Conservation (phyloP, 2,329 filamentous ascomycete species). For the Talaromyces amestolkiae region DNA sequence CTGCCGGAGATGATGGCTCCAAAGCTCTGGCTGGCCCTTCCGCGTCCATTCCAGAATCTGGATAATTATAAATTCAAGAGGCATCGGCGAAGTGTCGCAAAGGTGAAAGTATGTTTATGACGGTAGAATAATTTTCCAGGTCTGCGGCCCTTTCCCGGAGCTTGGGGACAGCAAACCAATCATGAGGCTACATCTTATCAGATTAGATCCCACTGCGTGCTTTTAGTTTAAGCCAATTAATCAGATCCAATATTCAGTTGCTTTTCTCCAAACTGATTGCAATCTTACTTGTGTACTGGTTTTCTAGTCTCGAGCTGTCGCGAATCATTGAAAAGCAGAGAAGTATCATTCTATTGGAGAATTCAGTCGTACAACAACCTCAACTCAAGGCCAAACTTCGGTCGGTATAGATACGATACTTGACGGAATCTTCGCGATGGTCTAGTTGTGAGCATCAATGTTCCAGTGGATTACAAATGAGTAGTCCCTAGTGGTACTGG, state of each 20-base stretch:
- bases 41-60: conserved; percentile 37
- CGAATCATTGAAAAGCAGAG: background rate
- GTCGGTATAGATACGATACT: background rate
- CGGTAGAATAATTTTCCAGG: background rate
- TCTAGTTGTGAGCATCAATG: background rate
- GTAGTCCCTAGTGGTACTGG: background rate
- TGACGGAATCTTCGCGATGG: background rate
- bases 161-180: conserved; percentile 2
- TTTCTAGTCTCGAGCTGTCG: too few relatives aligned
- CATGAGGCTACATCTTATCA: background rate
- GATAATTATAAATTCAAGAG: background rate
- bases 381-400: background rate
- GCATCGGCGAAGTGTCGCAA: background rate
- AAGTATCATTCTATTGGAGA: background rate
- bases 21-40: conserved; percentile 32
- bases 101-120: background rate
- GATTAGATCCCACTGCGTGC: conserved; percentile 12
- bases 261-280: background rate
- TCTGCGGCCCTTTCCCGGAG: background rate
- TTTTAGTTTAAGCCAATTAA: background rate
- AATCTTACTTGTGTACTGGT: background rate
- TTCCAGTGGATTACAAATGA: background rate
- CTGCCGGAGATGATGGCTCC: conserved; percentile 32
- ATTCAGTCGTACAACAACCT: background rate
- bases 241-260: background rate